Percentiles rank a stretch among this genome's conserved stretches.
phyloP scores from a whole-genome alignment of 2,329 filamentous ascomycete genomes.

The Fusarium camptoceras region DNA sequence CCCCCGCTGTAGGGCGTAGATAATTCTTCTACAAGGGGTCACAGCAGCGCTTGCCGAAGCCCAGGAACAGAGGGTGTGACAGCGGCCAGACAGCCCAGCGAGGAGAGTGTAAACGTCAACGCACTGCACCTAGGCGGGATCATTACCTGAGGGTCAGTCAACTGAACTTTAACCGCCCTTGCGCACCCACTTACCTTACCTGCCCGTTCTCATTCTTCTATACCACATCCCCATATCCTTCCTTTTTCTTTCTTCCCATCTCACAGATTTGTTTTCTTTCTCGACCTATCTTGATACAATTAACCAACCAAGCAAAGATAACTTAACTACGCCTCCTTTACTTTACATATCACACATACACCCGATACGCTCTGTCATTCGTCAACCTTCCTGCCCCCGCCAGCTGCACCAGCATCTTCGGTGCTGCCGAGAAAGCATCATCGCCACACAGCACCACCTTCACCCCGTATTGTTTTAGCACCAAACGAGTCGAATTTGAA shows the following conservation, averaged over 20 bases:
- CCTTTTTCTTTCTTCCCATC: conserved; percentile 2
- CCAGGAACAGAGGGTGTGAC: conserved; percentile 36
- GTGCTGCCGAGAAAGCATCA: conserved; percentile 43
- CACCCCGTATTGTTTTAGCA: conserved; percentile 38
- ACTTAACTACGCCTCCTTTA: conserved; percentile 15
- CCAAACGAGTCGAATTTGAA: conserved; percentile 20
- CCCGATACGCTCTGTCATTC: conserved; percentile 41
- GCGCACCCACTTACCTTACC: conserved; percentile 11
- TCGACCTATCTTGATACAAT: conserved; percentile 1
- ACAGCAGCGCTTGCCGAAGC: conserved; percentile 27
- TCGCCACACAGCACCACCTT: conserved; percentile 37
- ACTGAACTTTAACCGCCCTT: conserved; percentile 26
- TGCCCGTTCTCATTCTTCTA: conserved; percentile 30
- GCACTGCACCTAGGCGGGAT: conserved; percentile 9
- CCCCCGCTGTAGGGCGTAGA: conserved; percentile 11
- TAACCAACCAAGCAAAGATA: conserved; percentile 3
- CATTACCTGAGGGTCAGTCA: conserved; percentile 15
- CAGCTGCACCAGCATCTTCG: conserved; percentile 45
- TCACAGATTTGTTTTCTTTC: conserved; percentile 6
- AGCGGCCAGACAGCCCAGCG: conserved; percentile 4
- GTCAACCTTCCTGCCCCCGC: conserved; percentile 26
- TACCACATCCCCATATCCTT: conserved; percentile 24
- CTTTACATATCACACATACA: conserved; percentile 17
- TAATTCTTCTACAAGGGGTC: conserved; percentile 17
- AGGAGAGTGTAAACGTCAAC: conserved; percentile 29